phyloP scores from a whole-genome alignment of 441 rosid species.

The Jatropha podagrica region DNA sequence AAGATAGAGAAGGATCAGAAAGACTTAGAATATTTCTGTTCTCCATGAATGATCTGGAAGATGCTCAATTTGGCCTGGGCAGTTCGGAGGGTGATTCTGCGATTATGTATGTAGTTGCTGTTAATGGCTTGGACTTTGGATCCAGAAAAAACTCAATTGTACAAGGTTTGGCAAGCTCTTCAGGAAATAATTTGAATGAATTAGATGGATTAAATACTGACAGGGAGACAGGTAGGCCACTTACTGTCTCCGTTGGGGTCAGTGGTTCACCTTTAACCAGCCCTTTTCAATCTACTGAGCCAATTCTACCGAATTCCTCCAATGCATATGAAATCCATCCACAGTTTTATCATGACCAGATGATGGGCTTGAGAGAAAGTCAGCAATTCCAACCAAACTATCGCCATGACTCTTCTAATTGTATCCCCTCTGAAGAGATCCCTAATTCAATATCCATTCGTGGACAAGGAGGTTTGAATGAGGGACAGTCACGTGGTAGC shows the following conservation, averaged over 20 bases:
- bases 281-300: conserved; percentile 29
- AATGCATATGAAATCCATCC: conserved; percentile 44
- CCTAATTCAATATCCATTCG: conserved; percentile 39
- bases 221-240: conserved; percentile 42
- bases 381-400: conserved; percentile 34
- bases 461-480: conserved; percentile 44
- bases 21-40: conserved; percentile 80
- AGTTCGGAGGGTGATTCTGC: conserved; percentile 65
- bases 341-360: conserved; percentile 44
- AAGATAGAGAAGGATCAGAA: conserved; percentile 49
- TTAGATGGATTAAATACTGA: conserved; percentile 38
- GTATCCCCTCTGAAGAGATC: conserved; percentile 37
- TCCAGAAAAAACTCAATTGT: conserved; percentile 43
- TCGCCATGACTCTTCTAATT: conserved; percentile 39
- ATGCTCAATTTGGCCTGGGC: conserved; percentile 55
- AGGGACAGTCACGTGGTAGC: conserved; percentile 37
- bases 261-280: conserved; percentile 44
- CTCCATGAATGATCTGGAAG: conserved; percentile 71
- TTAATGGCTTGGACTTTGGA: conserved; percentile 74
- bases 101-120: conserved; percentile 77
- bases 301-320: conserved; percentile 40
- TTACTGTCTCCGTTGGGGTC: conserved; percentile 37
- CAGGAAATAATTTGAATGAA: conserved; percentile 58
- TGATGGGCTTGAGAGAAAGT: conserved; percentile 41
- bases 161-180: conserved; percentile 44